Evolutionary conservation across 441 rosid genomes (phyloP).

Genomic region (Breynia disticha): DNA sequence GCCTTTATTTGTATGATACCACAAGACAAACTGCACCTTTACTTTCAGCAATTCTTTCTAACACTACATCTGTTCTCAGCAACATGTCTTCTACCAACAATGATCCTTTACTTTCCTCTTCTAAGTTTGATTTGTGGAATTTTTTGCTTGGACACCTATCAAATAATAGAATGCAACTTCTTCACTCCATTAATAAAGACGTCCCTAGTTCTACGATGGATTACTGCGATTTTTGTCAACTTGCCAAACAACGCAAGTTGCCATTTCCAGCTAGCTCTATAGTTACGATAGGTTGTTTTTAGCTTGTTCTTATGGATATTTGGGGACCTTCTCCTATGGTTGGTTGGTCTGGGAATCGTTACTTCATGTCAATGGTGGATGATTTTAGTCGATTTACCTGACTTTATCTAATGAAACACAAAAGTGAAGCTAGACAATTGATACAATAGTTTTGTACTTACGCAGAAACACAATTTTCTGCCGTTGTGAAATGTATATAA

Average conservation of each 20-base stretch:
- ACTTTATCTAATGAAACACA: too few species aligned
- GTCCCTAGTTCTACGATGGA: neutral
- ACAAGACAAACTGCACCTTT: too few species aligned
- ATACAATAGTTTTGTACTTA: neutral
- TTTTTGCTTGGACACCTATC: neutral
- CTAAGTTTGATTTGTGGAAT: too few species aligned
- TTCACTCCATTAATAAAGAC: neutral
- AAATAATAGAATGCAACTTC: neutral
- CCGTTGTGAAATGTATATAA: neutral
- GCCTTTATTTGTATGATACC: too few species aligned
- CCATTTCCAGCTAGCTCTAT: neutral
- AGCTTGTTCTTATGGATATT: neutral
- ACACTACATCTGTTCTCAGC: too few species aligned
- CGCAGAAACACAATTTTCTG: neutral
- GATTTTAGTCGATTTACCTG: neutral
- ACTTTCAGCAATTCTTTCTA: too few species aligned
- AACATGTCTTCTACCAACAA: too few species aligned
- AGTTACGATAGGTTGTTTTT: neutral
- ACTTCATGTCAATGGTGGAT: slow-evolving; percentile 2
- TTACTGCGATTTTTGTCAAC: slow-evolving; percentile 1
- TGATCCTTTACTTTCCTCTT: too few species aligned
- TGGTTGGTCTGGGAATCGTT: neutral
- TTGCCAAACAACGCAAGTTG: neutral
- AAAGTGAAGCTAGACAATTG: neutral
- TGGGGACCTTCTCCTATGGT: neutral